A percentile compares a stretch with the other conserved stretches of the same genome.
phyloP scores from a whole-genome alignment of 2,329 filamentous ascomycete species.

The Arthroderma sp. region DNA sequence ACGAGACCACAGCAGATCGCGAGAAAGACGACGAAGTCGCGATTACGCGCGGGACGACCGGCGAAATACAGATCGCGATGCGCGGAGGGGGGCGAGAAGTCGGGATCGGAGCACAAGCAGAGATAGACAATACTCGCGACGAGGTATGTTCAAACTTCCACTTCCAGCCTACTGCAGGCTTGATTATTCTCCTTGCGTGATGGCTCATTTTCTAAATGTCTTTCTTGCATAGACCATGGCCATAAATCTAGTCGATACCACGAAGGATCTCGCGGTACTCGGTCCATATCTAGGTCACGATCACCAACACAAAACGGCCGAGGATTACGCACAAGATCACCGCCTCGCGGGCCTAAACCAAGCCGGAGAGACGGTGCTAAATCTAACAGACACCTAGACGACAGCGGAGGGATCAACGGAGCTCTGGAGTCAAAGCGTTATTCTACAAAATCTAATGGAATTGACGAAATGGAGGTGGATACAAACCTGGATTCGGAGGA shows the following conservation, averaged over 20 bases:
- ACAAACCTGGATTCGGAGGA: slow-evolving; percentile 37
- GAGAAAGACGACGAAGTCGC: slow-evolving; percentile 23
- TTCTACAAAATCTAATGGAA: slow-evolving; percentile 19
- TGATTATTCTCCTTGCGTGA: background rate
- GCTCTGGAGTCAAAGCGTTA: slow-evolving; percentile 12
- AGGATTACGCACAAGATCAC: slow-evolving; percentile 23
- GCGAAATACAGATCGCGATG: slow-evolving; percentile 27
- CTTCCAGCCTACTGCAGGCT: background rate
- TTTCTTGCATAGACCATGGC: background rate
- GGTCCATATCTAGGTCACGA: slow-evolving; percentile 16
- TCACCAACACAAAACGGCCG: slow-evolving; percentile 23
- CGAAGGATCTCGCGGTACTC: slow-evolving; percentile 15
- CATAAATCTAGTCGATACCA: slow-evolving; percentile 22
- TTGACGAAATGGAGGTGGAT: slow-evolving; percentile 15
- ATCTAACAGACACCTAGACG: slow-evolving; percentile 16
- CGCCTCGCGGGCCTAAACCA: slow-evolving; percentile 21
- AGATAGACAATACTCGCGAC: slow-evolving; percentile 21
- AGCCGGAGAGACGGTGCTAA: slow-evolving; percentile 22
- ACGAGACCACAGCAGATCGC: slow-evolving; percentile 31
- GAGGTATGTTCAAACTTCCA: slow-evolving; percentile 21
- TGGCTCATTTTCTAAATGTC: background rate
- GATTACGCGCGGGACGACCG: slow-evolving; percentile 22
- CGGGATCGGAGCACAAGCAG: slow-evolving; percentile 20
- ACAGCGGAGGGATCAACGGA: slow-evolving; percentile 15
- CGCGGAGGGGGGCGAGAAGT: slow-evolving; percentile 24